Evolutionary conservation across 2,329 filamentous ascomycete species (phyloP), one percentile per base, ranked within the genome.

Genomic region (Apiospora rasikravindrae): DNA sequence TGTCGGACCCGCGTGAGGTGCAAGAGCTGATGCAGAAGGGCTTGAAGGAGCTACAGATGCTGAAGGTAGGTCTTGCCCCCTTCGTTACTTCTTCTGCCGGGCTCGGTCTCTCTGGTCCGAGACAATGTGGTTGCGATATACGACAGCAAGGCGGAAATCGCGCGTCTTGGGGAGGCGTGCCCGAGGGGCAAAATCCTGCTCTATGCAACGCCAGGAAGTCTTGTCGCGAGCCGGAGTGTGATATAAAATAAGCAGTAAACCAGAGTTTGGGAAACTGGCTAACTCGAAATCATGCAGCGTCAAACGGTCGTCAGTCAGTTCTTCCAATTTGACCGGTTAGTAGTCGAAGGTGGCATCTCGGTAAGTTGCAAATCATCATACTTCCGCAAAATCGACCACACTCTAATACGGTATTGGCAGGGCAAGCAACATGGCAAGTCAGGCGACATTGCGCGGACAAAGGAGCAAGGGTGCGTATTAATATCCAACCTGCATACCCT

Each of bases 241-340:
- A 33, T n/a, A 45, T 10, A 49, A 45, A 4, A 45, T 67, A 71
- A 33, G 53, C 16, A 67, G 33, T 45, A 7, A 67, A 37, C 53
- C 45, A 70, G 51, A 51, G 42, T 67, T 53, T 22, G 10, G 19
- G 10, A 24, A n/a, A n/a, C 3, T 64, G 57, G 57, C 57, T 64
- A 70, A 44, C 53, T 68, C 37, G 22, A 29, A 22, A 49, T 67
- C 33, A 26, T 69, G 44, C 85, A 98, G 96, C 92, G 96, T 81
- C 96, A 98, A 92, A 97, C 96, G 14, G 89, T 96, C 69, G 90
- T 99, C 80, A 97, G 95, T 81, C 94, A 97, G 81, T 98, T 98
- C 84, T 98, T 94, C 85, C 93, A 98, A 84, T 83, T 97, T 74
- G 95, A 98, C 80, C 89, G 91, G 80, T 88, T 99, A 83, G 96